A percentile compares a stretch with the other conserved stretches of the same genome.
Conservation (phyloP, 2,329 filamentous ascomycete species). For the Aspergillus brunneoviolaceus region DNA sequence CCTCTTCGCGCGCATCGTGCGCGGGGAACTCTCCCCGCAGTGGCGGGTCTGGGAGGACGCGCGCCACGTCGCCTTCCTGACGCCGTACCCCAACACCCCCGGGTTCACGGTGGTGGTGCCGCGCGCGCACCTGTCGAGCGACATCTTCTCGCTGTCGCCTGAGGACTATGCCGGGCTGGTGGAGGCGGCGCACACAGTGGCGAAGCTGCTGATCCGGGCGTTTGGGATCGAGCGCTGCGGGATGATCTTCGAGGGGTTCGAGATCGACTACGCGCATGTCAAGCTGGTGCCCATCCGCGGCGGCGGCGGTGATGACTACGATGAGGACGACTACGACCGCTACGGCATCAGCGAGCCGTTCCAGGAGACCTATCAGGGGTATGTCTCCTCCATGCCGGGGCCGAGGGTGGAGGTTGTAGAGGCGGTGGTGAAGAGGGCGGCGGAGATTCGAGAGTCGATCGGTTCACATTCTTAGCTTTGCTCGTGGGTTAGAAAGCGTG, state of each 20-base stretch:
- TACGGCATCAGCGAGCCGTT: neutral
- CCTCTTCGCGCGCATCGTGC: conserved; percentile 2
- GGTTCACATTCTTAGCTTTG: too few relatives aligned
- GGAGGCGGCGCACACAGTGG: conserved; percentile 1
- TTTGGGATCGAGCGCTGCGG: conserved; percentile 1
- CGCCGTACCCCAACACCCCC: conserved; percentile 2
- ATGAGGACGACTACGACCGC: neutral
- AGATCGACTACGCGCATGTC: conserved; percentile 9
- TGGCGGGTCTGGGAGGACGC: conserved; percentile 8
- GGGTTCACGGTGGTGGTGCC: conserved; percentile 8
- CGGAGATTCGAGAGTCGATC: neutral
- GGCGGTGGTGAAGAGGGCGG: neutral
- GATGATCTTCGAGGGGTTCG: conserved; percentile 10
- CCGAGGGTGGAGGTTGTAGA: neutral
- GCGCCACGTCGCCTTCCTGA: conserved; percentile 6
- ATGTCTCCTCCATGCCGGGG: conserved; percentile 6
- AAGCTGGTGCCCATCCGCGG: conserved; percentile 5
- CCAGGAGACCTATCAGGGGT: neutral
- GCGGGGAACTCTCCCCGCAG: neutral
- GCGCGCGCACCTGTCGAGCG: neutral
- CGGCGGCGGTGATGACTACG: neutral
- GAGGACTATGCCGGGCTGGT: neutral
- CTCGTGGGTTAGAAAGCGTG: too few relatives aligned
- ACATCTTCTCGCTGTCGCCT: neutral
- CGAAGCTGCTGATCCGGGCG: neutral